Conservation (phyloP, 441 rosid species). For the Pelargonium myrrhifolium region DNA sequence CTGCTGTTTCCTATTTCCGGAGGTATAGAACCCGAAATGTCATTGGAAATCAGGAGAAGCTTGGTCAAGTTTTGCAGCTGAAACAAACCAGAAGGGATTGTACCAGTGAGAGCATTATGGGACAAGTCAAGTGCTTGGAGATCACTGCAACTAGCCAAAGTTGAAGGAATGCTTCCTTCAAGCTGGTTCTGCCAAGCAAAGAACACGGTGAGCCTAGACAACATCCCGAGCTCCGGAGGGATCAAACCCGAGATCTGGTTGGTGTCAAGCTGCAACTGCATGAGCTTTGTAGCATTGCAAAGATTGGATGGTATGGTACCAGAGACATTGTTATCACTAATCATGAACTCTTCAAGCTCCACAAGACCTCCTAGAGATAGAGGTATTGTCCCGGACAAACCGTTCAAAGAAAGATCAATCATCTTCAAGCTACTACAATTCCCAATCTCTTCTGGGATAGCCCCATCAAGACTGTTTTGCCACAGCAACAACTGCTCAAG, state of each 20-base stretch:
- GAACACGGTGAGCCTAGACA: constrained; percentile 61
- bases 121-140: constrained; percentile 90
- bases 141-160: constrained; percentile 48
- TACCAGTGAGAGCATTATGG: constrained; percentile 70
- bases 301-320: constrained; percentile 70
- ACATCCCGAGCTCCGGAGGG: constrained; percentile 65
- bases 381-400: constrained; percentile 74
- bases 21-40: constrained; percentile 70
- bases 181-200: constrained; percentile 92
- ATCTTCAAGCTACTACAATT: constrained; percentile 58
- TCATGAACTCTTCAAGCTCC: constrained; percentile 78
- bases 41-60: constrained; percentile 70
- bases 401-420: constrained; percentile 76
- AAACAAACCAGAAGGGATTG: constrained; percentile 69
- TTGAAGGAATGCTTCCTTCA: constrained; percentile 86
- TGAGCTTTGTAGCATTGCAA: constrained; percentile 56
- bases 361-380: constrained; percentile 49
- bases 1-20: constrained; percentile 67
- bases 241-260: constrained; percentile 83
- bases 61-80: constrained; percentile 76
- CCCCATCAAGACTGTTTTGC: constrained; percentile 72
- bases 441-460: constrained; percentile 78
- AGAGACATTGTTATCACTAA: constrained; percentile 77
- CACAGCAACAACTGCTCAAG: constrained; percentile 71
- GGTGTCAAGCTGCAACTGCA: constrained; percentile 71